A percentile compares a stretch with the other conserved stretches of the same genome.
These are phyloP conservation scores for Polysphondylium violaceum DNA, from an alignment of 78 protist species.

Conservation along the genomic window DNA sequence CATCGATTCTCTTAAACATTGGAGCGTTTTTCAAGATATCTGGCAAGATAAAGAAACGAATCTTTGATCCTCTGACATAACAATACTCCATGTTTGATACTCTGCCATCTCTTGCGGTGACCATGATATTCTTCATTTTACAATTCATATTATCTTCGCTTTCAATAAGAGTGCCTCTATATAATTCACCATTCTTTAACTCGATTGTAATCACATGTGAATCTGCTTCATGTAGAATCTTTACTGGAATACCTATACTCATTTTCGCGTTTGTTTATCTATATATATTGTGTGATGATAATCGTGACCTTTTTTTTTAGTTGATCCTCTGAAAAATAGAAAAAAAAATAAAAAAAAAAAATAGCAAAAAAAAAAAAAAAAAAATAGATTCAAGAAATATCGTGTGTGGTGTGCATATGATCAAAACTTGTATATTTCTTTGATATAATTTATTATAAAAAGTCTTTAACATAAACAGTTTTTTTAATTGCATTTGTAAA, in stretches of 20 bases:
- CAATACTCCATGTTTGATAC: conserved; percentile 77
- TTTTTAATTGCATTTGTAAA: conserved; percentile 85
- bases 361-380: not conserved
- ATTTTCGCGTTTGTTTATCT: conserved; percentile 23
- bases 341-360: conserved; percentile 1
- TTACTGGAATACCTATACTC: conserved; percentile 97
- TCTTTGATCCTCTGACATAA: conserved; percentile 94
- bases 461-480: conserved; percentile 63
- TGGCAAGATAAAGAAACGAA: conserved; percentile 96
- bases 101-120: conserved; percentile 85
- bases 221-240: conserved; percentile 98
- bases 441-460: conserved; percentile 20
- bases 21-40: conserved; percentile 98
- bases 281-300: not conserved
- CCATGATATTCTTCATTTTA: conserved; percentile 84
- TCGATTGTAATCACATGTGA: conserved; percentile 95
- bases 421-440: not conserved
- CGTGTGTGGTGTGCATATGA: not conserved
- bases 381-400: not conserved
- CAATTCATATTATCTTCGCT: conserved; percentile 98
- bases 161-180: conserved; percentile 91
- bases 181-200: conserved; percentile 93
- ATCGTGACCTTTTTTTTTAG: not conserved
- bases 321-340: not conserved
- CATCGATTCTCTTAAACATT: conserved; percentile 92